Percentiles rank a stretch among this genome's conserved stretches.
Conservation (phyloP, 2,329 filamentous ascomycete species). For the Penicillium psychrosexuale region DNA sequence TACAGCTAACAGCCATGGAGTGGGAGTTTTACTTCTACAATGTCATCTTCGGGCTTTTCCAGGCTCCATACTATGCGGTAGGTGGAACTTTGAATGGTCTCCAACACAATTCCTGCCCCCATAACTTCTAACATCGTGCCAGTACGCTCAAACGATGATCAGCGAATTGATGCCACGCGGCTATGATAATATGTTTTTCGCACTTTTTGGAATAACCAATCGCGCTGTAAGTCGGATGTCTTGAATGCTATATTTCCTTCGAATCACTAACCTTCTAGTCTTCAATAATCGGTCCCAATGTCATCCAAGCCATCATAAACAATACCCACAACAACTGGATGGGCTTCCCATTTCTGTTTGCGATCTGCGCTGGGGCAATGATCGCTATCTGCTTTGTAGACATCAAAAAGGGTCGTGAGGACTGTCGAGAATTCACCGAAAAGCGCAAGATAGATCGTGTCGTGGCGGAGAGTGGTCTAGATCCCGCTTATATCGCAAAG, state of each 20-base stretch:
- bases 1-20: slow-evolving; percentile 16
- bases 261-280: slow-evolving; percentile 29
- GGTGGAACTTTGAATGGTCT: not conserved
- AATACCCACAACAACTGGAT: slow-evolving; percentile 44
- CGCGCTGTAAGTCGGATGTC: slow-evolving; percentile 35
- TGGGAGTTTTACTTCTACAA: slow-evolving; percentile 48
- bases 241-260: not conserved
- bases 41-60: slow-evolving; percentile 42
- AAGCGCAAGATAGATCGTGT: slow-evolving; percentile 32
- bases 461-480: slow-evolving; percentile 25
- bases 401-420: slow-evolving; percentile 41
- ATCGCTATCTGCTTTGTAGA: slow-evolving; percentile 42
- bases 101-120: not conserved
- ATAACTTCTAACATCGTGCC: not conserved
- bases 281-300: slow-evolving; percentile 45
- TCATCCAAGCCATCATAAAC: slow-evolving; percentile 46
- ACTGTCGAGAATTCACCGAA: slow-evolving; percentile 39
- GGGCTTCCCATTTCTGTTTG: slow-evolving; percentile 45
- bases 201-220: slow-evolving; percentile 45
- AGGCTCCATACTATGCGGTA: slow-evolving; percentile 44
- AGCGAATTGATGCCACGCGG: slow-evolving; percentile 44
- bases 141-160: slow-evolving; percentile 47
- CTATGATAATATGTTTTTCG: slow-evolving; percentile 48
- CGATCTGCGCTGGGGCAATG: slow-evolving; percentile 38
- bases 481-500: slow-evolving; percentile 17